Conservation (phyloP, 306 rosid species). For the Corylus heterophylla region DNA sequence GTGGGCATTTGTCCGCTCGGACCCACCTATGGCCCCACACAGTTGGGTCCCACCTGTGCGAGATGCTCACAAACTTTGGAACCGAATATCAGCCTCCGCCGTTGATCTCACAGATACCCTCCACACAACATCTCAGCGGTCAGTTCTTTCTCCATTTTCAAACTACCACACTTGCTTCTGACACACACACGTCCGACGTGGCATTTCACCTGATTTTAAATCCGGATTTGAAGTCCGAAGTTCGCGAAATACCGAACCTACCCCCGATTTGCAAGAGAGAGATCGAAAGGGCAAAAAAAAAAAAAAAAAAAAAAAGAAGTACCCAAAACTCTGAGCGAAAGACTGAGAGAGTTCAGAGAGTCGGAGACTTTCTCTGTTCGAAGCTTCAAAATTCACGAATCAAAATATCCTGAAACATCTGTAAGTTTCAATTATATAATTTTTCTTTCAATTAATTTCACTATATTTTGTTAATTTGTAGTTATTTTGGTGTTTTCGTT, state of each 20-base stretch:
- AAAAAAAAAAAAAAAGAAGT: neutral
- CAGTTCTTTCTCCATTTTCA: neutral
- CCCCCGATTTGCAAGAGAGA: slow-evolving; percentile 2
- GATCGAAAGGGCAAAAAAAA: slow-evolving; percentile 4
- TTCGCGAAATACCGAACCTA: slow-evolving; percentile 27
- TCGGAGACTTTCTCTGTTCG: slow-evolving; percentile 37
- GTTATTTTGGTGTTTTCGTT: slow-evolving; percentile 4
- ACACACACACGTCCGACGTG: slow-evolving; percentile 47
- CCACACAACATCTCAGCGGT: slow-evolving; percentile 37
- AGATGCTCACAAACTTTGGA: too few species aligned
- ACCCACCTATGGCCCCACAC: too few species aligned
- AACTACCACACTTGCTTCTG: slow-evolving; percentile 30
- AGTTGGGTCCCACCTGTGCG: too few species aligned
- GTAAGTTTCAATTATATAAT: slow-evolving; percentile 36
- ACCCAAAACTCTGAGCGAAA: slow-evolving; percentile 23
- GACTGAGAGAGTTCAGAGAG: slow-evolving; percentile 34
- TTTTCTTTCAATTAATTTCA: neutral
- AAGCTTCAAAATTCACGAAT: slow-evolving; percentile 29
- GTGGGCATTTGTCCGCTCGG: too few species aligned
- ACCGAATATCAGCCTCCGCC: slow-evolving; percentile 22
- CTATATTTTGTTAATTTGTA: neutral
- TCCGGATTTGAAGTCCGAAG: slow-evolving; percentile 86
- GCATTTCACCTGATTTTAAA: slow-evolving; percentile 60
- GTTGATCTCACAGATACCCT: slow-evolving; percentile 18
- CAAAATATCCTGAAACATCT: slow-evolving; percentile 26